Evolutionary conservation across 371 early-diverging fungal species (phyloP), one percentile per base, ranked within the genome.

Genomic region (Mucor piriformis): DNA sequence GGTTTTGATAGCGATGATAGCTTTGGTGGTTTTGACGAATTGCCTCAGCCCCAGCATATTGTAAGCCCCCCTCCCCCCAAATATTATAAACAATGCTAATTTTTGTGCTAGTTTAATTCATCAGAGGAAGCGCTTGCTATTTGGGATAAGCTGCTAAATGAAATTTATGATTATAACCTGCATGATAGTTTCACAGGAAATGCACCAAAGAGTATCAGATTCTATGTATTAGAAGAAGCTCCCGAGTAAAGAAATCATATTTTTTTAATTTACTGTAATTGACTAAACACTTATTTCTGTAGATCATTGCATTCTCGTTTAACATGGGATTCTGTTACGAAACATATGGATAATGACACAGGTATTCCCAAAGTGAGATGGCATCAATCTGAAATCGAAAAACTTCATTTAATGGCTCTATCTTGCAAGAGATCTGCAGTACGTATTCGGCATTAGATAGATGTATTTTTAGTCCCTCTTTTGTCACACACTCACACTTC

Each of bases 281-380:
- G 25, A 24, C 18, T 16, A 49, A 2, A n/a, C 12, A 23, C 12
- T n/a, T 34, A 23, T 18, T 21, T 20, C 11, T 23, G 20, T 32
- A 68, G 68, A 25, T 68, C 68, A 1, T 25, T 68, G 5, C 60
- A 59, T 21, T 42, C 62, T 13, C 44, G 57, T 15, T 34, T 68
- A 7, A 68, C 64, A 3, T 68, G 68, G 68, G 59, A 59, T 33
- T 44, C 57, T 3, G 60, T 68, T 7, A 68, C 68, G 18, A 48
- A 42, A 33, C 34, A 48, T 32, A 63, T 56, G 53, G 68, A 68
- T 25, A 56, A 56, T 49, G 68, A 68, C 35, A 63, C 58, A 13
- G 68, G 68, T 12, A 51, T 63, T 25, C 68, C 68, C 13, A 68
- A 52, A 57, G 68, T 68, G 5, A 59, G 43, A 53, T 68, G 68